These are phyloP conservation scores for Trichopus zeylanicus DNA, from an alignment of 116 monocot genomes.

Conservation along the genomic window DNA sequence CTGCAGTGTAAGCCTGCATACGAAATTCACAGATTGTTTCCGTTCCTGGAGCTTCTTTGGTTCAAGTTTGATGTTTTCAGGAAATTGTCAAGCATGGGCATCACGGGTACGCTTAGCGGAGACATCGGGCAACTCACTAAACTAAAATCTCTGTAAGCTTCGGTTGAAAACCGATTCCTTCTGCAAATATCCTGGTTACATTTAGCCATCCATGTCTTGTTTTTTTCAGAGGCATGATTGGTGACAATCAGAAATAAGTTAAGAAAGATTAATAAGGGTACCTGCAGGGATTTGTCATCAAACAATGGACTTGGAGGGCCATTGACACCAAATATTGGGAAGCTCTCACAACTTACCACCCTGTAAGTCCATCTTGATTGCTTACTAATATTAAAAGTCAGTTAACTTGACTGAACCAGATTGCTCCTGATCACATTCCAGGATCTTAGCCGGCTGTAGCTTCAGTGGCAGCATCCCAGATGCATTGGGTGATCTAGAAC, in stretches of 20 bases:
- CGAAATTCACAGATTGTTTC: too few species aligned
- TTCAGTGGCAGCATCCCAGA: conserved; percentile 65
- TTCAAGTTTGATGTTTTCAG: conserved; percentile 23
- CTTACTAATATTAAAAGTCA: neutral
- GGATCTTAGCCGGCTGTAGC: conserved; percentile 70
- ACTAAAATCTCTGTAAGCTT: conserved; percentile 50
- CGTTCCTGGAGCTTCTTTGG: neutral
- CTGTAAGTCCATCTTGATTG: conserved; percentile 34
- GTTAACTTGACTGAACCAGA: neutral
- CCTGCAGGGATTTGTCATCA: conserved; percentile 60
- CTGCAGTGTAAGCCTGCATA: conserved; percentile 22
- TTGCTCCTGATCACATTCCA: conserved; percentile 6
- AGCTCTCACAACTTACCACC: conserved; percentile 31
- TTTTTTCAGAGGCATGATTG: neutral
- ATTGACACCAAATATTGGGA: conserved; percentile 30
- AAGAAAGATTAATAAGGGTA: neutral
- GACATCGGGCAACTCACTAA: conserved; percentile 49
- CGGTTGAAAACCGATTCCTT: too few species aligned
- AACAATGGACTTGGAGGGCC: conserved; percentile 46
- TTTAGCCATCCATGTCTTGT: neutral
- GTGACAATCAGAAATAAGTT: neutral
- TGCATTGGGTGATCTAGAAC: conserved; percentile 42
- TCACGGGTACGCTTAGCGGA: conserved; percentile 51
- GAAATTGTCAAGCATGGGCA: conserved; percentile 45
- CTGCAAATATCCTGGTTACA: too few species aligned